Evolutionary conservation across 345 rosid species (phyloP).

Genomic region (Hypericum perforatum): DNA sequence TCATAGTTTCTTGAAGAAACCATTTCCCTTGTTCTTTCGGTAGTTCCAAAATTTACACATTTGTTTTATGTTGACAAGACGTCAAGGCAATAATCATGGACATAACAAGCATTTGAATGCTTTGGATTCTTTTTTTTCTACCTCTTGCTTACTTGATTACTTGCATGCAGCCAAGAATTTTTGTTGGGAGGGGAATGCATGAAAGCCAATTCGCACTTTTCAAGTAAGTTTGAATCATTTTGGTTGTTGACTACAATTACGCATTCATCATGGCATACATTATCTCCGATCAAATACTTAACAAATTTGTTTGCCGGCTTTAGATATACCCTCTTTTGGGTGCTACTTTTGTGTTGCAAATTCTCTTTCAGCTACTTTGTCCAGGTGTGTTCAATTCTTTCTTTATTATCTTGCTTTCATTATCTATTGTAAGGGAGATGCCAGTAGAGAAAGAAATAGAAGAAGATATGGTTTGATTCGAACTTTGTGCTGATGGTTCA

Average conservation of each 20-base stretch:
- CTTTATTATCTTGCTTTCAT: background rate
- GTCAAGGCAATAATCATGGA: no score
- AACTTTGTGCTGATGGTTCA: conserved; percentile 11
- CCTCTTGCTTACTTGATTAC: conserved; percentile 8
- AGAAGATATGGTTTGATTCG: background rate
- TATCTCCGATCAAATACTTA: conserved; percentile 2
- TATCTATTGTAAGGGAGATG: background rate
- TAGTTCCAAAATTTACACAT: no score
- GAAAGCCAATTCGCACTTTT: conserved; percentile 86
- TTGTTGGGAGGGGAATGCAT: conserved; percentile 97
- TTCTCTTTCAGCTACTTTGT: conserved; percentile 64
- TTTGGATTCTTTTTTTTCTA: background rate
- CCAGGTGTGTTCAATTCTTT: conserved; percentile 41
- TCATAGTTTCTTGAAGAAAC: no score
- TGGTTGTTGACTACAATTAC: conserved; percentile 3
- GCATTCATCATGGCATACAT: background rate
- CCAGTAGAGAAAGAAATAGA: background rate
- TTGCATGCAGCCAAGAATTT: conserved; percentile 76
- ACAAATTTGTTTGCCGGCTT: conserved; percentile 14
- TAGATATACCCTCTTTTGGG: conserved; percentile 92
- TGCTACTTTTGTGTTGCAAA: conserved; percentile 62
- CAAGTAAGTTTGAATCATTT: conserved; percentile 48
- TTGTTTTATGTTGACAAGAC: no score
- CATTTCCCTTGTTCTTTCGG: no score
- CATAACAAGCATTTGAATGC: no score